Evolutionary conservation across 2,329 filamentous ascomycete genomes (phyloP).

Genomic region (Aspergillus sp.): DNA sequence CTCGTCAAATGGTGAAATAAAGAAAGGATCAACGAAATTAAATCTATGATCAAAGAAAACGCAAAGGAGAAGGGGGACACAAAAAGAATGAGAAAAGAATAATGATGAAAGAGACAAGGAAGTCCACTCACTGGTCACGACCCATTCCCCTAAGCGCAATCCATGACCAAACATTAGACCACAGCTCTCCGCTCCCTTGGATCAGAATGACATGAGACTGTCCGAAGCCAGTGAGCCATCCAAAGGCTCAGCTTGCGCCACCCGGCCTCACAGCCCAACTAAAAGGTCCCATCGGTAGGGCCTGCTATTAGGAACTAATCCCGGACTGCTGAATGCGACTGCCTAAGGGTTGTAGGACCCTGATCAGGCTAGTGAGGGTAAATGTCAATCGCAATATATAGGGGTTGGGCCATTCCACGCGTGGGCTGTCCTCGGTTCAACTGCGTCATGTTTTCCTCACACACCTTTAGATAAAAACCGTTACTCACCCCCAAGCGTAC

Average conservation of each 20-base stretch:
- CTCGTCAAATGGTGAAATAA: neutral
- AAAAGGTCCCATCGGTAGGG: neutral
- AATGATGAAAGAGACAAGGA: neutral
- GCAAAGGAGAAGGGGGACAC: neutral
- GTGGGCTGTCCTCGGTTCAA: neutral
- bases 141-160: neutral
- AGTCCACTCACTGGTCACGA: neutral
- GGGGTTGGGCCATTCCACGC: neutral
- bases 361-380: neutral
- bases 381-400: neutral
- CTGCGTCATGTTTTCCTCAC: neutral
- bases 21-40: too few species aligned
- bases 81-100: neutral
- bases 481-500: neutral
- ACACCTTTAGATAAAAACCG: neutral
- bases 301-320: neutral
- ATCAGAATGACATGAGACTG: neutral
- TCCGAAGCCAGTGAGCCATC: neutral
- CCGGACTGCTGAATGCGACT: constrained; percentile 2
- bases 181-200: neutral
- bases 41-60: too few species aligned
- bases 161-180: neutral
- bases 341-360: neutral
- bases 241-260: neutral
- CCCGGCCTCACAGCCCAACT: neutral